Percentiles rank a stretch among this genome's conserved stretches.
These are phyloP conservation scores for Marasmius oreades DNA, from an alignment of 1,284 basidiomycete genomes.

Conservation along the genomic window DNA sequence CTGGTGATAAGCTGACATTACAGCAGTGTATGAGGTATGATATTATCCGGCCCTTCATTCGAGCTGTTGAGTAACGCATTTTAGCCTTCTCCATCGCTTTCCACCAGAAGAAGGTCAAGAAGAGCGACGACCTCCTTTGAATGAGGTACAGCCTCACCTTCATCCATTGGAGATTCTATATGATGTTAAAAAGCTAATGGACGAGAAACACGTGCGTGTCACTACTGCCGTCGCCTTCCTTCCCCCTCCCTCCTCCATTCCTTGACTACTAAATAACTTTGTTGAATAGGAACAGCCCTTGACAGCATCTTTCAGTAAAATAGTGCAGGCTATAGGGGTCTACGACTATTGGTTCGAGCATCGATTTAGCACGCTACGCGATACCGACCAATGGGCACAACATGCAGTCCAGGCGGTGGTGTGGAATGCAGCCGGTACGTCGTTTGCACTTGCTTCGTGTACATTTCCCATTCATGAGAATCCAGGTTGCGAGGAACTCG, in stretches of 20 bases:
- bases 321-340: slow-evolving; percentile 62
- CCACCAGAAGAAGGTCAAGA: slow-evolving; percentile 39
- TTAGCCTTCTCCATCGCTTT: slow-evolving; percentile 67
- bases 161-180: slow-evolving; percentile 73
- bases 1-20: slow-evolving; percentile 63
- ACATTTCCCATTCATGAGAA: background rate
- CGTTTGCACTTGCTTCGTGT: background rate
- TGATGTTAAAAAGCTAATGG: slow-evolving; percentile 64
- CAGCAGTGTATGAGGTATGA: slow-evolving; percentile 74
- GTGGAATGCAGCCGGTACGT: slow-evolving; percentile 65
- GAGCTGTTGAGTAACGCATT: slow-evolving; percentile 13
- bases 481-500: slow-evolving; percentile 64
- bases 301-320: slow-evolving; percentile 61
- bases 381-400: slow-evolving; percentile 64
- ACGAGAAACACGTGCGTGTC: slow-evolving; percentile 44
- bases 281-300: slow-evolving; percentile 66
- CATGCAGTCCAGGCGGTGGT: slow-evolving; percentile 70
- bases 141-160: slow-evolving; percentile 73
- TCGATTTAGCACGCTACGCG: slow-evolving; percentile 44
- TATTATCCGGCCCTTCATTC: slow-evolving; percentile 6
- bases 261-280: background rate
- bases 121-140: slow-evolving; percentile 48
- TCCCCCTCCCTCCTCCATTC: too few species aligned
- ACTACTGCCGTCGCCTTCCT: background rate
- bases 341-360: slow-evolving; percentile 68